Conservation (phyloP, 306 rosid species). For the Vigna angularis region DNA sequence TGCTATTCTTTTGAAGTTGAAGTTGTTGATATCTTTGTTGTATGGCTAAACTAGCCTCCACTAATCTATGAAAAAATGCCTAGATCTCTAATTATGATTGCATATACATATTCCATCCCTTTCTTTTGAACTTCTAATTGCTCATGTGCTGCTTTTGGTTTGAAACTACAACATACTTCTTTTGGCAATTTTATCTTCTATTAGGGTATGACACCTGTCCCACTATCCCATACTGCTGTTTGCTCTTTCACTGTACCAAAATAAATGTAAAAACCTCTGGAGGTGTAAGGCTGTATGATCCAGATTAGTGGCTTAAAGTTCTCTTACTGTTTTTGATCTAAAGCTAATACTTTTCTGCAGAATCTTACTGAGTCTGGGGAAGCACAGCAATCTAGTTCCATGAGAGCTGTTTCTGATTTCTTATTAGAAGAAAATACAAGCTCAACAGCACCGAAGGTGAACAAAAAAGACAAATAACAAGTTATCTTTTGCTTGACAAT, state of each 20-base stretch:
- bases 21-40: neutral
- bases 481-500: conserved; percentile 16
- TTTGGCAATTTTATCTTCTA: no score
- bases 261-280: no score
- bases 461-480: conserved; percentile 30
- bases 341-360: conserved; percentile 47
- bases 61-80: conserved; percentile 7
- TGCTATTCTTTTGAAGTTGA: no score
- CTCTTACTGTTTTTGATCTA: conserved; percentile 16
- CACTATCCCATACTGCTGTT: no score
- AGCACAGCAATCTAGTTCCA: conserved; percentile 49
- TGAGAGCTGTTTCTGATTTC: conserved; percentile 54
- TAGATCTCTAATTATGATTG: neutral
- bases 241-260: no score
- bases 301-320: conserved; percentile 12
- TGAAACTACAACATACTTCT: neutral
- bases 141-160: neutral
- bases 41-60: neutral
- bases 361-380: conserved; percentile 50
- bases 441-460: conserved; percentile 47
- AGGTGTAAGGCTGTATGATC: no score
- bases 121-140: conserved; percentile 3
- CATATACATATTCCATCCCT: neutral
- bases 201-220: no score
- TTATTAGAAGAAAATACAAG: conserved; percentile 43